A percentile compares a stretch with the other conserved stretches of the same genome.
phyloP scores from a whole-genome alignment of 1,139 yeast species.

The Sugiyamaella japonica region DNA sequence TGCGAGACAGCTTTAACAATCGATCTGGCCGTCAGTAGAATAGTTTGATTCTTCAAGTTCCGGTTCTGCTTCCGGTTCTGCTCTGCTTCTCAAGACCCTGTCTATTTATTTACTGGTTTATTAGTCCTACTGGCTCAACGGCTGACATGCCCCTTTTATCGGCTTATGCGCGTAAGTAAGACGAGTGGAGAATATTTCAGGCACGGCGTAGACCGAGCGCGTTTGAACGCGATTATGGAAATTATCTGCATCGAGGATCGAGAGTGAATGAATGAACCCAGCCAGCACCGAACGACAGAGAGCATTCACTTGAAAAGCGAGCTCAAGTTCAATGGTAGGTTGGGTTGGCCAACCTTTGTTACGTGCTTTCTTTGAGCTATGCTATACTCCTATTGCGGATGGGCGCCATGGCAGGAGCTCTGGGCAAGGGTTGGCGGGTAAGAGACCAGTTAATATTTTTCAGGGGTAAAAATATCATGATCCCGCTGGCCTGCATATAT shows the following conservation, averaged over 20 bases:
- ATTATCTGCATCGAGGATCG: no score
- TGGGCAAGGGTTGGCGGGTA: background rate
- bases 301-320: no score
- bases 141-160: background rate
- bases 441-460: background rate
- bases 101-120: no score
- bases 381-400: background rate
- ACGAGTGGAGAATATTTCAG: background rate
- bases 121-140: background rate
- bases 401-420: no score
- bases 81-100: no score
- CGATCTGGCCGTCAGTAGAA: no score
- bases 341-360: background rate
- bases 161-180: background rate
- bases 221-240: background rate
- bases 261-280: no score
- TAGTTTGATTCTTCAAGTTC: no score
- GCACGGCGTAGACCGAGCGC: background rate
- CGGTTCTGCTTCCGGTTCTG: no score
- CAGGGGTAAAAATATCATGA: slow-evolving; percentile 7
- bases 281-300: no score
- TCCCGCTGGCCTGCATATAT: background rate
- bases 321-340: no score
- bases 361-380: background rate
- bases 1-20: no score